phyloP scores from a whole-genome alignment of 1,284 basidiomycete genomes.

The Dichomitus squalens region DNA sequence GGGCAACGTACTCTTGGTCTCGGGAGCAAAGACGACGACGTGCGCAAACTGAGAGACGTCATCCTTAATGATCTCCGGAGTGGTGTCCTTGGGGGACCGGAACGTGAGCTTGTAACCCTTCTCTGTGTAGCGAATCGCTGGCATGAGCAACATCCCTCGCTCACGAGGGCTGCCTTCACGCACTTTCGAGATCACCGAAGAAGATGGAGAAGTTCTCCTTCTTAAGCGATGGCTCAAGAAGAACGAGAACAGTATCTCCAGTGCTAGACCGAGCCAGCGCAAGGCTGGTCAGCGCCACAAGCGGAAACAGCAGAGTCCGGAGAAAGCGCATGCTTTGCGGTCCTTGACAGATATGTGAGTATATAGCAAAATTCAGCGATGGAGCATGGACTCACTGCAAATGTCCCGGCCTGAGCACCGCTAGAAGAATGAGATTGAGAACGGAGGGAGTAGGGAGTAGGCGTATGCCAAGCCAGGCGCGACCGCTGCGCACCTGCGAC shows the following conservation, averaged over 20 bases:
- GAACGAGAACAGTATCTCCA: constrained; percentile 82
- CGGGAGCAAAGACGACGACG: constrained; percentile 82
- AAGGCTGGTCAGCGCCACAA: constrained; percentile 36
- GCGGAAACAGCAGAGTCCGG: constrained; percentile 27
- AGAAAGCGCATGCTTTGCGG: constrained; percentile 26
- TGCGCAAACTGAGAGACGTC: constrained; percentile 80
- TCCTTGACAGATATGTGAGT: neutral
- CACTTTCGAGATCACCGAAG: constrained; percentile 79
- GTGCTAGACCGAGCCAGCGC: constrained; percentile 74
- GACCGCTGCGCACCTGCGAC: constrained; percentile 19
- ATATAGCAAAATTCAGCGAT: neutral
- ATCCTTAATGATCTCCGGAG: constrained; percentile 67
- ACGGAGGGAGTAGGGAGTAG: neutral
- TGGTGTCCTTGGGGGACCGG: constrained; percentile 73
- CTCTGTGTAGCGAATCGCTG: constrained; percentile 42
- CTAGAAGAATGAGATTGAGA: neutral
- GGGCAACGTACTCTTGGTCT: constrained; percentile 69
- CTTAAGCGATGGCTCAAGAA: constrained; percentile 73
- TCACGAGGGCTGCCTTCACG: constrained; percentile 19
- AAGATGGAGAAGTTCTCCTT: constrained; percentile 77
- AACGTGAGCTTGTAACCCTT: constrained; percentile 84
- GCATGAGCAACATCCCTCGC: neutral
- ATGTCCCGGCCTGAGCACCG: neutral
- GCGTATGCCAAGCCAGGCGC: constrained; percentile 21
- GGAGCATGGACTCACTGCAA: neutral